Evolutionary conservation across 2,329 filamentous ascomycete genomes (phyloP).

Genomic region (Plenodomus lindquistii): DNA sequence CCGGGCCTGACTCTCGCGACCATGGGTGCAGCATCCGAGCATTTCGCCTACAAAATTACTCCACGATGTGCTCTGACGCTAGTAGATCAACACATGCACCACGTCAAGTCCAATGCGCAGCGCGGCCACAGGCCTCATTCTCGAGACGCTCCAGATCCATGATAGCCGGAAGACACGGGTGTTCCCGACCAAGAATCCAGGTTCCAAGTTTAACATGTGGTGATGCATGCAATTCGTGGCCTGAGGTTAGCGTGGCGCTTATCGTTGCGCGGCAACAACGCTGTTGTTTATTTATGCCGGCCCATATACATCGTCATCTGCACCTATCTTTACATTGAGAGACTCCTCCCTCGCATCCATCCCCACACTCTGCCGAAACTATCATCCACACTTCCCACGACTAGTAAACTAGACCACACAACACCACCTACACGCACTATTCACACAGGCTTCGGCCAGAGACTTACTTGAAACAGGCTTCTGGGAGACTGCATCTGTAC

Average conservation of each 20-base stretch:
- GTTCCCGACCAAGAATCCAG: neutral
- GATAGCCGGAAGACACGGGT: neutral
- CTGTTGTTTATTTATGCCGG: constrained; percentile 31
- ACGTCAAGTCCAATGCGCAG: neutral
- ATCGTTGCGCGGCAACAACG: constrained; percentile 34
- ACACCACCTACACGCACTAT: constrained; percentile 10
- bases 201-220: constrained; percentile 5
- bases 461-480: constrained; percentile 44
- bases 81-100: neutral
- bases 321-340: constrained; percentile 25
- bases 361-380: constrained; percentile 25
- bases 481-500: constrained; percentile 47
- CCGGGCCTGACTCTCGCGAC: too few relatives aligned
- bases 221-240: constrained; percentile 1
- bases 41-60: neutral
- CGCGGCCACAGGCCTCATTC: neutral
- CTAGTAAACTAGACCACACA: constrained; percentile 11
- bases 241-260: neutral
- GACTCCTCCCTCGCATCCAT: constrained; percentile 26
- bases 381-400: constrained; percentile 12
- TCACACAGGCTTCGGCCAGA: constrained; percentile 36
- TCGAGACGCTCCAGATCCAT: neutral
- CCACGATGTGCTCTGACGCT: neutral
- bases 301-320: constrained; percentile 33
- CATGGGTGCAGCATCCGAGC: neutral